Conservation (phyloP, 2,329 filamentous ascomycete species). For the Aureobasidium lini region DNA sequence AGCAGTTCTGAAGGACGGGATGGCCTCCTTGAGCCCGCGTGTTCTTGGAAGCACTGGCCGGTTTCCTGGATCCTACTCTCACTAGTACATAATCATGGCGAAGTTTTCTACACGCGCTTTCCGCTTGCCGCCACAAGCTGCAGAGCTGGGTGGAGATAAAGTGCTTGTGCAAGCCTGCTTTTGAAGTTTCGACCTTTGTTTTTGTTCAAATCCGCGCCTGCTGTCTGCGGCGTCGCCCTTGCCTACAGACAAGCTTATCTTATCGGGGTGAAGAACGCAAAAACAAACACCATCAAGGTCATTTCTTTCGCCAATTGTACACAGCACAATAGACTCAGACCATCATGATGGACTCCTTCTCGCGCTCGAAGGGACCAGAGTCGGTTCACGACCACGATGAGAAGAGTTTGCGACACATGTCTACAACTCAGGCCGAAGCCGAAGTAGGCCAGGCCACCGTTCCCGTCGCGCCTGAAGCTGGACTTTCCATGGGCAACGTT, state of each 20-base stretch:
- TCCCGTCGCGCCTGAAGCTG: constrained; percentile 2
- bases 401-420: neutral
- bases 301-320: neutral
- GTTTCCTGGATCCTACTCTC: neutral
- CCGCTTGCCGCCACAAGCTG: neutral
- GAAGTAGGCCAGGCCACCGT: constrained; percentile 1
- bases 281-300: neutral
- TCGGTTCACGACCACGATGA: neutral
- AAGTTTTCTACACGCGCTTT: neutral
- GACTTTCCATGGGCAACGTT: neutral
- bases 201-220: neutral
- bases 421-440: neutral
- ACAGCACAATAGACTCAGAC: neutral
- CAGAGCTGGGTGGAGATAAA: neutral
- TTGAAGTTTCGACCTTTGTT: neutral
- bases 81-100: neutral
- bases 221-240: neutral
- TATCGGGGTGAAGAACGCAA: neutral
- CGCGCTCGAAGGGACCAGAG: neutral
- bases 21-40: neutral
- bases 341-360: neutral
- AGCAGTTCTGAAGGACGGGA: neutral
- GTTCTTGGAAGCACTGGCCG: neutral
- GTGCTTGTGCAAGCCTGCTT: neutral
- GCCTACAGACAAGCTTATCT: neutral